These are phyloP conservation scores for Diplogelasinospora grovesii DNA, from an alignment of 495 filamentous ascomycete species.

Conservation along the genomic window DNA sequence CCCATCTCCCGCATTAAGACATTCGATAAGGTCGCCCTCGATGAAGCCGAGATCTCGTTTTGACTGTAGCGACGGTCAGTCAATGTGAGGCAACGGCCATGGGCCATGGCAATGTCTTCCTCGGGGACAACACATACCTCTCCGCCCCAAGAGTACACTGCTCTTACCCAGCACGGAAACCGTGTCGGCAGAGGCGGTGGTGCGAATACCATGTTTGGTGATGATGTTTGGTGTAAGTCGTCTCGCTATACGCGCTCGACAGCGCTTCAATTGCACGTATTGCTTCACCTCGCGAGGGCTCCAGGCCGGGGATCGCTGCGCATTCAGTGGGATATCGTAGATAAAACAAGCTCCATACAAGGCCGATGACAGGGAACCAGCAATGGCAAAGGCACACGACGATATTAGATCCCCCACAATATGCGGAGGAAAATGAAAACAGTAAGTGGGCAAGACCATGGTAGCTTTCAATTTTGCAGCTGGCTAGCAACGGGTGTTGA, in stretches of 20 bases:
- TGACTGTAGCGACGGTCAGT: constrained; percentile 42
- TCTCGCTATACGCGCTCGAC: no score
- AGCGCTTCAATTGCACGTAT: no score
- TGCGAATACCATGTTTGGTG: constrained; percentile 42
- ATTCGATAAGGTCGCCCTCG: constrained; percentile 96
- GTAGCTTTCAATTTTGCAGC: no score
- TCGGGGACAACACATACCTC: constrained; percentile 50
- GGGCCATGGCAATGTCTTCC: background rate
- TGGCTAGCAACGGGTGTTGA: background rate
- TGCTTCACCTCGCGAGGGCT: background rate
- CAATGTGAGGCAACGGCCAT: constrained; percentile 5
- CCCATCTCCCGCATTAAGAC: constrained; percentile 93
- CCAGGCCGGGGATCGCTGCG: constrained; percentile 1
- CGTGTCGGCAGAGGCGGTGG: constrained; percentile 65
- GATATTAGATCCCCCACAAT: constrained; percentile 5
- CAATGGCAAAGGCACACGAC: background rate
- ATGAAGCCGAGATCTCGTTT: constrained; percentile 93
- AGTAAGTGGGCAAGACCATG: background rate
- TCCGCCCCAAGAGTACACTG: constrained; percentile 94
- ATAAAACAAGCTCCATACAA: constrained; percentile 4
- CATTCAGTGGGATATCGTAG: background rate
- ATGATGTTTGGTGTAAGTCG: background rate
- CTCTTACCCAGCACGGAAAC: constrained; percentile 95
- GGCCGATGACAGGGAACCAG: background rate
- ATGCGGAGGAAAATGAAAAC: background rate